A percentile compares a stretch with the other conserved stretches of the same genome.
phyloP scores from a whole-genome alignment of 352 stramenopile genomes.

The Pythium brassicae region DNA sequence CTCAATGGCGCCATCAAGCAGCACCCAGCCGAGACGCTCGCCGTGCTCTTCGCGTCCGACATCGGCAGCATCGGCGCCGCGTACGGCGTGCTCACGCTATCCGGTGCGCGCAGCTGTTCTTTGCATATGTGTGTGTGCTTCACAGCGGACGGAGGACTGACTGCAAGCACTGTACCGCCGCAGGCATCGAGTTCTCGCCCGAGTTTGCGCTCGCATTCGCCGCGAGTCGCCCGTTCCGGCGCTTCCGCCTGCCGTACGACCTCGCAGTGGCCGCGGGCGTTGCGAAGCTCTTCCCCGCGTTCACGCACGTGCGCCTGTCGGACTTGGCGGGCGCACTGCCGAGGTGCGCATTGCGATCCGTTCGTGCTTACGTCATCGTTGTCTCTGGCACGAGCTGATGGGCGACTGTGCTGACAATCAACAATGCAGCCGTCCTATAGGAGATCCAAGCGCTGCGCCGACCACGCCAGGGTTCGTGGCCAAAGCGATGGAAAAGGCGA shows the following conservation, averaged over 20 bases:
- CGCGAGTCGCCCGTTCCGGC: conserved; percentile 76
- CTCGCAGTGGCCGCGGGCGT: conserved; percentile 63
- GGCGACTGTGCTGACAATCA: too few species aligned
- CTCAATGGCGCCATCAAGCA: conserved; percentile 78
- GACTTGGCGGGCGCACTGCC: conserved; percentile 56
- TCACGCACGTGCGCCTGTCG: conserved; percentile 68
- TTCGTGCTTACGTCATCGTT: too few species aligned
- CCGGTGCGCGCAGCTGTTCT: conserved; percentile 19
- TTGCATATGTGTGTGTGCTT: background rate
- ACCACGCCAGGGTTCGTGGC: conserved; percentile 35
- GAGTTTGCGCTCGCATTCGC: conserved; percentile 86
- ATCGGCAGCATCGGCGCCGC: conserved; percentile 77
- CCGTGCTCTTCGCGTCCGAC: conserved; percentile 75
- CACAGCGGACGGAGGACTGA: background rate
- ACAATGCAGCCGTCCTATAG: conserved; percentile 20
- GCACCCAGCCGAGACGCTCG: conserved; percentile 69
- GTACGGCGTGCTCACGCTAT: conserved; percentile 66
- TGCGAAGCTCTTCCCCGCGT: conserved; percentile 61
- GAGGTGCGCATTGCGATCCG: conserved; percentile 29
- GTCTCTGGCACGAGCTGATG: too few species aligned
- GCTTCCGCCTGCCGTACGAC: conserved; percentile 74
- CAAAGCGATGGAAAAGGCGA: conserved; percentile 66
- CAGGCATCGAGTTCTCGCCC: conserved; percentile 69
- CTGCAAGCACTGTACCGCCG: background rate
- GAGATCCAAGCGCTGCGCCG: conserved; percentile 8